Conservation (phyloP, 2,329 filamentous ascomycete genomes). For the Tolypocladium ophioglossoides region DNA sequence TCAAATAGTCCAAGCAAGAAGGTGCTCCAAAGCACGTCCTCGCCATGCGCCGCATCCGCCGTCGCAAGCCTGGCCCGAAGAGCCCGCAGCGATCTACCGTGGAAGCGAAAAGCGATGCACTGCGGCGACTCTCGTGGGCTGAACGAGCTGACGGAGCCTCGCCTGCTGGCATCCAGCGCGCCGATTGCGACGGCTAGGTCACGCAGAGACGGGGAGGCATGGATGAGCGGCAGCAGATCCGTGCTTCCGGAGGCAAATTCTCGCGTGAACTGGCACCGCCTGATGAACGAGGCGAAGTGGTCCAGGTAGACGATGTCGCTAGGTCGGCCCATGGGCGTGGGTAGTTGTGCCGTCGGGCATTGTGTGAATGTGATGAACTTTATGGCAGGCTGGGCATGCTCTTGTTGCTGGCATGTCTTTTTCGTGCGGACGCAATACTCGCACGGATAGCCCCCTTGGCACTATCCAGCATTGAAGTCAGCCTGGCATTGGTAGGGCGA, state of each 20-base stretch:
- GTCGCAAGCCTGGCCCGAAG: constrained; percentile 6
- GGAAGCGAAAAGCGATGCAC: constrained; percentile 7
- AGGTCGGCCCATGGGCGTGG: neutral
- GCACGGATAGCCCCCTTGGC: constrained; percentile 13
- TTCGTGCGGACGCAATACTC: constrained; percentile 14
- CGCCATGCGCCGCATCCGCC: neutral
- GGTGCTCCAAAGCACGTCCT: constrained; percentile 14
- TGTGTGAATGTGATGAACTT: neutral
- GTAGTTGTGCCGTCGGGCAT: neutral
- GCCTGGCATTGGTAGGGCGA: neutral
- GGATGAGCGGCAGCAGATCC: constrained; percentile 9
- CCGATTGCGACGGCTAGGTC: constrained; percentile 13
- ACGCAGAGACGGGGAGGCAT: constrained; percentile 5
- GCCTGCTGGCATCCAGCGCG: constrained; percentile 13
- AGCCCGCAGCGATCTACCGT: constrained; percentile 9
- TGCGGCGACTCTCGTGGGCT: neutral
- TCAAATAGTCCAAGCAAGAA: constrained; percentile 17
- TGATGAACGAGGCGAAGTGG: constrained; percentile 9
- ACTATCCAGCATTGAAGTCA: constrained; percentile 4
- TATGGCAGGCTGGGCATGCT: neutral
- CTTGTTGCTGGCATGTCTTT: constrained; percentile 11
- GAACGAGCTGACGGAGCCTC: neutral
- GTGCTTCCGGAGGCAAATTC: constrained; percentile 1
- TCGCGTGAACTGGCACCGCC: constrained; percentile 9
- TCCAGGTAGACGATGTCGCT: constrained; percentile 3